Evolutionary conservation across 441 rosid genomes (phyloP), one percentile per base, ranked within the genome.

Genomic region (Macaranga tanarius): DNA sequence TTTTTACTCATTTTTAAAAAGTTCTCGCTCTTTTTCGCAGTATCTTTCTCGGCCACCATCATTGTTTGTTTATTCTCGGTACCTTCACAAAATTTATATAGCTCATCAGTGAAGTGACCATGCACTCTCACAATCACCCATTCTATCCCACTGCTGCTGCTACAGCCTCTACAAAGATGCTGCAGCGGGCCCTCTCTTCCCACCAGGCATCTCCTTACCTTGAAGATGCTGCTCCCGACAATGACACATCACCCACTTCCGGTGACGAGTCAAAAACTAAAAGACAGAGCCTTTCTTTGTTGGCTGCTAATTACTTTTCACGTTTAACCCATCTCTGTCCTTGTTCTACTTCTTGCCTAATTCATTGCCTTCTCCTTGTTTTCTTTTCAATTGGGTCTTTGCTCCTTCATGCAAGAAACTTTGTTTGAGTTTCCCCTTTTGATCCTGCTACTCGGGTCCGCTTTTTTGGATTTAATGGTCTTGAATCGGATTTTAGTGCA

Each of bases 401-500:
- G 50, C 55, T 85, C 42, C 82, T 87, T n/a, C 89, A 81, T 65
- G 88, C 92, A 22, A 85, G 84, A 62, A 78, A 77, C 79, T 79
- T 96, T 68, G 95, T 92, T 69, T 96, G 98, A 76, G 73, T 87
- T 80, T 86, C 98, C 23, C 86, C 93, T 11, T 85, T 82, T 78
- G 94, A 86, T 78, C 89, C 88, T 5, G 80, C 65, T 28, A 85
- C 93, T 58, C 91, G 97, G 73, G 85, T 86, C 77, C 89, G 87
- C 15, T 89, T 88, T 73, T 91, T 88, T 71, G 93, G 91, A 1
- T 70, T 90, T 44, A 96, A 92, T 56, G 97, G 96, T 4, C 84
- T 90, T 57, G 96, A 88, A 50, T 90, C 97, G 40, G 96, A 93
- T 77, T 96, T 96, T 69, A 98, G 96, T 25, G 84, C 81, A 63